These are phyloP conservation scores for Aspergillus udagawae DNA, from an alignment of 2,329 filamentous ascomycete species.

Conservation along the genomic window DNA sequence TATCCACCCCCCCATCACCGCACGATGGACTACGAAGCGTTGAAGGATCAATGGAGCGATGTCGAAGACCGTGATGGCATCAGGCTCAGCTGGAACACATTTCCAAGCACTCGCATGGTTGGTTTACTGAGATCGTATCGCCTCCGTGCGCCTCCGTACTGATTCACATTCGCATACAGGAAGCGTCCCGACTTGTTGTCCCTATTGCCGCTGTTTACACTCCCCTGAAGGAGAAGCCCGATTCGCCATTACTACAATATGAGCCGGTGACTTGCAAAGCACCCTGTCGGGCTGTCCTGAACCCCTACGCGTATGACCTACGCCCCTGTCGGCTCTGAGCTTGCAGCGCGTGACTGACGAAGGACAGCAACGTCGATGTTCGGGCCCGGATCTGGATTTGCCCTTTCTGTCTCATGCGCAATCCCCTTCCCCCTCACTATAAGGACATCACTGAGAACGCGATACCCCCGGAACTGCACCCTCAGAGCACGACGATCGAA, in stretches of 20 bases:
- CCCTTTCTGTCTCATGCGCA: conserved; percentile 64
- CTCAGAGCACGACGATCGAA: conserved; percentile 62
- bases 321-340: background rate
- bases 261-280: conserved; percentile 96
- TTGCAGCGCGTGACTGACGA: conserved; percentile 21
- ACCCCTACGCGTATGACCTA: conserved; percentile 80
- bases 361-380: conserved; percentile 58
- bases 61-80: conserved; percentile 95
- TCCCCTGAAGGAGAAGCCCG: conserved; percentile 85
- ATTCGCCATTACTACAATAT: conserved; percentile 85
- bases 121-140: conserved; percentile 26
- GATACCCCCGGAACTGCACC: conserved; percentile 64
- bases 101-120: conserved; percentile 96
- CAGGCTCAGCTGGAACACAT: conserved; percentile 96
- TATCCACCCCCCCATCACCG: conserved; percentile 20
- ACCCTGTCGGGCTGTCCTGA: conserved; percentile 91
- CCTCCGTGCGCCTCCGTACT: conserved; percentile 7
- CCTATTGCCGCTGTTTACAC: conserved; percentile 96
- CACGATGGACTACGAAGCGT: conserved; percentile 83
- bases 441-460: conserved; percentile 65
- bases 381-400: conserved; percentile 66
- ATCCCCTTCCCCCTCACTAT: conserved; percentile 63
- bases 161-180: conserved; percentile 51
- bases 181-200: conserved; percentile 90
- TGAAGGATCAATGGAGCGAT: conserved; percentile 96